phyloP scores from a whole-genome alignment of 1,139 yeast species.

The Saccharomyces hybrid region DNA sequence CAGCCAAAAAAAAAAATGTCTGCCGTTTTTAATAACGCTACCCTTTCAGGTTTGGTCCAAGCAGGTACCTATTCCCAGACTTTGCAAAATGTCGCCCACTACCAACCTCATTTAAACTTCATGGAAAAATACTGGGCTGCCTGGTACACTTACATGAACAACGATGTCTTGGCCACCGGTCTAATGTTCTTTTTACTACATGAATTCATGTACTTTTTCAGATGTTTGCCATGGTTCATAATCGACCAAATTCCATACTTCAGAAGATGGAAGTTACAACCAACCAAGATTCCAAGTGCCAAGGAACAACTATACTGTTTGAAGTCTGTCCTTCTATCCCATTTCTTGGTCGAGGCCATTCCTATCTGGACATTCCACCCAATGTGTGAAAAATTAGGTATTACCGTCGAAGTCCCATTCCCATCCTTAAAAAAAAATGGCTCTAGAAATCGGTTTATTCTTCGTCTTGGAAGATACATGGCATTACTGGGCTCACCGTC shows the following conservation, averaged over 20 bases:
- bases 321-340: conserved; percentile 73
- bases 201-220: conserved; percentile 74
- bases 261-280: conserved; percentile 74
- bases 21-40: conserved; percentile 30
- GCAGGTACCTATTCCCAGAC: conserved; percentile 31
- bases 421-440: conserved; percentile 53
- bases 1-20: conserved; percentile 16
- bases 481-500: conserved; percentile 93
- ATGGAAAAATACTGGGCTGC: conserved; percentile 70
- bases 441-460: conserved; percentile 60
- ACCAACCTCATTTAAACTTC: conserved; percentile 37
- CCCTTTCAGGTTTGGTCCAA: conserved; percentile 27
- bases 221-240: conserved; percentile 78
- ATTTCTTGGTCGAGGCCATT: conserved; percentile 82
- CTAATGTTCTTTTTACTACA: conserved; percentile 64
- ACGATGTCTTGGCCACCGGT: conserved; percentile 80
- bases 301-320: conserved; percentile 89
- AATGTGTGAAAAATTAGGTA: conserved; percentile 67
- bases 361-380: conserved; percentile 97
- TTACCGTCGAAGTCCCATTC: conserved; percentile 73
- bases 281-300: conserved; percentile 64
- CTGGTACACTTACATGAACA: conserved; percentile 65
- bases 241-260: conserved; percentile 71
- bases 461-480: conserved; percentile 85
- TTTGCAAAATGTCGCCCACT: conserved; percentile 31